Evolutionary conservation across 2,329 filamentous ascomycete genomes (phyloP), one percentile per base, ranked within the genome.

Genomic region (Alternaria atra): DNA sequence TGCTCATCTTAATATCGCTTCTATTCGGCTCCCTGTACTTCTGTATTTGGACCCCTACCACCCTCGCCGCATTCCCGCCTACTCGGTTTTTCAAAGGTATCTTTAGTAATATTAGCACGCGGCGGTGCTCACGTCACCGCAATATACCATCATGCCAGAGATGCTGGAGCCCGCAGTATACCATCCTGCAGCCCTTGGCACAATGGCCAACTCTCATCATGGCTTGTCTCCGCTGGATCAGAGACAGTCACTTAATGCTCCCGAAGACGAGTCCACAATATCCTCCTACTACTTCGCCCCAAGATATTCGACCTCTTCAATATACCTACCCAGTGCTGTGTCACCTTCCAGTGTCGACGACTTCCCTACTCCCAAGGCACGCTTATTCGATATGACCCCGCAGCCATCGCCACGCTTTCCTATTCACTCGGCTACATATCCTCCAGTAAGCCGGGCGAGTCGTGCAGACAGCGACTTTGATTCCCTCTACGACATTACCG

Each of bases 401-500:
- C 84, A 84, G 52, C 81, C 81, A 60, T 85, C 86, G 39, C 72
- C 75, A 32, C 63, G 83, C 79, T 84, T 83, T 70, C 83, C 81
- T 83, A 12, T 63, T 27, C 63, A 67, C 30, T 66, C 72, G 39
- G 65, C 67, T n/a, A 61, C 68, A 15, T 69, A 73, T 46, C 40
- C 87, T 84, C 86, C 64, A 89, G 84, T 87, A 69, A 82, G 85
- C 76, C 90, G 90, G 67, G 87, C 88, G 71, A 84, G 86, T 77
- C 90, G 89, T 67, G 87, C 88, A 69, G 85, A 85, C 64, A 91
- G 87, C 68, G 90, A 92, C 66, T 94, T 94, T 71, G 92, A 97
- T 78, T 92, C 96, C 71, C 82, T 97, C 50, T 97, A 97, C 78
- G 91, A 95, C 78, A 86, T 92, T 42, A 93, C 92, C 15, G 93